A percentile compares a stretch with the other conserved stretches of the same genome.
Conservation (phyloP, 805 yeast genomes). For the Jamesozyma gamospora region DNA sequence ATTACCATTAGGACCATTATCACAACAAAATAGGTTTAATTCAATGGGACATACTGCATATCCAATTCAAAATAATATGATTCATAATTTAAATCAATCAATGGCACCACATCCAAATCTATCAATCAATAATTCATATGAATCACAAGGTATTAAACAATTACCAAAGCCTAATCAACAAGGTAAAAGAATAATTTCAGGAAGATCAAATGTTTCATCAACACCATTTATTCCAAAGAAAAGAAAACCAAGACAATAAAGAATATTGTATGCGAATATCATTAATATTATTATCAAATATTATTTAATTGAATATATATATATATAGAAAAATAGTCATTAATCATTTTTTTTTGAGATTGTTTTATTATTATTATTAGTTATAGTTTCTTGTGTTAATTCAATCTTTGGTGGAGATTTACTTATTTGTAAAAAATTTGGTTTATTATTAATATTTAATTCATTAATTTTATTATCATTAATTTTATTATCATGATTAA, state of each 20-base stretch:
- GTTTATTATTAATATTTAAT: not conserved
- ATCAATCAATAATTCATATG: too few relatives aligned
- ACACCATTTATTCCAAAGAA: slow-evolving; percentile 21
- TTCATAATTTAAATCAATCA: too few relatives aligned
- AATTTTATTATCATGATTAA: too few relatives aligned
- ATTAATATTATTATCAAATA: not conserved
- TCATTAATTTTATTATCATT: not conserved
- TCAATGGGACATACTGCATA: too few relatives aligned
- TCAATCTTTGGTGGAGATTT: slow-evolving; percentile 26
- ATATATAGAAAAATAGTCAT: not conserved
- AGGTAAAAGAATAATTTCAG: not conserved
- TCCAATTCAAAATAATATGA: too few relatives aligned
- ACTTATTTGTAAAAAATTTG: slow-evolving; percentile 11
- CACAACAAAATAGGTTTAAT: too few relatives aligned
- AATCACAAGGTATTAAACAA: too few relatives aligned
- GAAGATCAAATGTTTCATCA: slow-evolving; percentile 9
- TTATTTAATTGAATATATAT: not conserved
- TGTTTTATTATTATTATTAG: too few relatives aligned
- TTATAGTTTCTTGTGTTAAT: slow-evolving; percentile 7
- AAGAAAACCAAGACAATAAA: slow-evolving; percentile 8
- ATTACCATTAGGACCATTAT: too few relatives aligned
- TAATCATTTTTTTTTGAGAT: not conserved
- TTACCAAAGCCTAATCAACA: not conserved
- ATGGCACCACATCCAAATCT: too few relatives aligned
- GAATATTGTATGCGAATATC: not conserved